Evolutionary conservation across 2,329 filamentous ascomycete genomes (phyloP), one percentile per base, ranked within the genome.

Genomic region (Clonostachys rosea): DNA sequence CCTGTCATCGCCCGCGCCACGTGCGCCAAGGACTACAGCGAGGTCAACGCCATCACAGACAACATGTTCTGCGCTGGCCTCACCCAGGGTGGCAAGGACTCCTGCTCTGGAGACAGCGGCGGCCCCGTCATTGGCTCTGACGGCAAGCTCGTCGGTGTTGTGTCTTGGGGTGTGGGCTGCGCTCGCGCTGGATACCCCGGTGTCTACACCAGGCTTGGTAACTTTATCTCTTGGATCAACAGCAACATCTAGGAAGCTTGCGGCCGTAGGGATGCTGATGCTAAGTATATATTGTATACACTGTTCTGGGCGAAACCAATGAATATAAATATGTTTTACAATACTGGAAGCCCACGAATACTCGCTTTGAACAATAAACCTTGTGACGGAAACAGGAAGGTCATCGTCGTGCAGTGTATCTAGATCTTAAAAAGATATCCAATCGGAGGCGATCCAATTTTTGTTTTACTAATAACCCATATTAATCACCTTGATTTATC

Each of bases 31-130:
- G 42, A 54, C 45, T 63, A 63, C 40, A 45, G 53, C 1, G 45
- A 49, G 24, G 24, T 30, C 24, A 30, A 30, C 24, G 9, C 24
- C 24, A 30, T 30, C 24, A 63, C 60, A 42, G 48, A 47, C 49
- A 53, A 53, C 54, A 64, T 64, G 62, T 54, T 65, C 56, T 65
- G 62, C 53, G 62, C 62, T 42, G 62, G 60, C 8, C 34, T 54
- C 6, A 12, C 51, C 5, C 41, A 43, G 5, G 62, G 62, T 12
- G 60, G 59, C 35, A 59, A 56, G 52, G 62, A 64, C 50, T 54
- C 62, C 13, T 65, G 62, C 61, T 52, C 55, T 17, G 60, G 61
- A 17, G 62, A 65, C 54, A 58, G 54, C 14, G 62, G 62, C 36
- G 62, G 62, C 39, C 62, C 62, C 40, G 53, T 64, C 12, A 52